Conservation (phyloP, 345 rosid species). For the Gossypium thurberi region DNA sequence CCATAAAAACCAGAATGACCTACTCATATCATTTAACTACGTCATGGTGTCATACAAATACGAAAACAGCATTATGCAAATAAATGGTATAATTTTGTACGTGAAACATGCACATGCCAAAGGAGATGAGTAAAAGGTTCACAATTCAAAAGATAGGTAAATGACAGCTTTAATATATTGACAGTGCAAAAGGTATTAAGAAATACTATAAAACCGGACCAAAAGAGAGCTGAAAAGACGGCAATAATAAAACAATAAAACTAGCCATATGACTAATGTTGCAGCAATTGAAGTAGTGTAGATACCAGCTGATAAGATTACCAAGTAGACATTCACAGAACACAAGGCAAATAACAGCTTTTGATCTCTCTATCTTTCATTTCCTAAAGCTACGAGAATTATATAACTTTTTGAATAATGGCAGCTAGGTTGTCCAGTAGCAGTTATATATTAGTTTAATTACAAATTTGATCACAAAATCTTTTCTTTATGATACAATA, state of each 20-base stretch:
- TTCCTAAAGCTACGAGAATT: not conserved
- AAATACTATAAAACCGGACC: not conserved
- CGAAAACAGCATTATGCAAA: not conserved
- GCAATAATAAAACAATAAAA: not conserved
- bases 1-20: not conserved
- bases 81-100: not conserved
- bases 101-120: conserved; percentile 1
- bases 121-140: not conserved
- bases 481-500: conserved; percentile 1
- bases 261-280: conserved; percentile 18
- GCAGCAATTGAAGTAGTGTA: conserved; percentile 4
- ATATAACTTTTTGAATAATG: conserved; percentile 12
- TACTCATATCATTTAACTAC: too few relatives aligned
- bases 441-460: not conserved
- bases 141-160: not conserved
- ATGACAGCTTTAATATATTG: not conserved
- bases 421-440: not conserved
- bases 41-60: not conserved
- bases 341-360: conserved; percentile 31
- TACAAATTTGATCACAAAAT: conserved; percentile 6
- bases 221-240: not conserved
- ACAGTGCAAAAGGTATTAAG: not conserved
- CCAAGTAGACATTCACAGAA: conserved; percentile 26
- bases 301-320: not conserved
- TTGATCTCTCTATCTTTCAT: not conserved